Evolutionary conservation across 2,329 filamentous ascomycete genomes (phyloP), one percentile per base, ranked within the genome.

Genomic region (Xylariales sp.): DNA sequence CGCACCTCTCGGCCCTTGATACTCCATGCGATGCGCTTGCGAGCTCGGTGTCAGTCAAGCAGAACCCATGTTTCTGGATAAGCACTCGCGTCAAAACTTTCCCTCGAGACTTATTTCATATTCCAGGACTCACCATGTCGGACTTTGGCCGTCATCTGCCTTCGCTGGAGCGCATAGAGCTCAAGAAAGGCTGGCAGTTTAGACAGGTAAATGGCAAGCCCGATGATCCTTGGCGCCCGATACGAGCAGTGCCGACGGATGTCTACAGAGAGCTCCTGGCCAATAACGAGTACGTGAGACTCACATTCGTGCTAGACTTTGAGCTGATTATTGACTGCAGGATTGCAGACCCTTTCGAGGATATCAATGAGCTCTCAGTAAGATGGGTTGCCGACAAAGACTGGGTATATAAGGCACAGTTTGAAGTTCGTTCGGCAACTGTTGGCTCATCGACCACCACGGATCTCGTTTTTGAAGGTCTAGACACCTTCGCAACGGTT

Each of bases 401-500:
- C 28, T 40, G 38, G 38, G 22, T 8, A 20, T 40, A 40, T 18
- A 24, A 15, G n/a, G 19, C 12, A 12, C 9, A 22, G 10, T 24
- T 40, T 10, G 4, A 19, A 11, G 18, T 25, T n/a, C 16, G 18
- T 12, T 12, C 9, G 11, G 7, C 6, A 8, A 20, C 20, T 19
- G 20, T 24, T n/a, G 25, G 19, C 15, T 9, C 11, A 8, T 20
- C 15, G 9, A 15, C 29, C 6, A 15, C 6, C 6, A 5, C 34
- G 1, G 38, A 40, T 15, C 61, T 84, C 4, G 74, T 78, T 8
- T 82, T 84, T 43, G 71, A 82, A 49, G 80, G 80, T 0, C 69
- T 84, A 2, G 80, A 84, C 52, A 84, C 80, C 0, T 81, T 80
- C 47, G 76, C 78, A 1, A 75, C 68, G 0, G 76, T 82, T 25